Base-by-base conservation (phyloP, 164 flowering plant species). In the Saururus chinensis region DNA sequence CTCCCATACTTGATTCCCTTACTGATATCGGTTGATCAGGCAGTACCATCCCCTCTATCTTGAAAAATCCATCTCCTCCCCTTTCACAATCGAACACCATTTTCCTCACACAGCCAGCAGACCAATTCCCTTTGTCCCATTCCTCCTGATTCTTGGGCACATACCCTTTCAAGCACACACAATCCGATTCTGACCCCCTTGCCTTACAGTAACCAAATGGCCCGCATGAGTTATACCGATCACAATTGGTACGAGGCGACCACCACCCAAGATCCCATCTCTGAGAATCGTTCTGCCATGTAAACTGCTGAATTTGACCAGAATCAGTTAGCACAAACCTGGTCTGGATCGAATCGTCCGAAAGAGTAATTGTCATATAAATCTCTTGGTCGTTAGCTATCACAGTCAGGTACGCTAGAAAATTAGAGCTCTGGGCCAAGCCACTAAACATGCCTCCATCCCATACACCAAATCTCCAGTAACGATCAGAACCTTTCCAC, bases 131-230 rank as follows among this genome's bases (percentile, higher is more conserved):
- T n/a, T 9, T 25, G 16, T 23, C 1, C 61, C 61, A 59, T 14
- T 59, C 61, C 14, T 20, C 0, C n/a, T n/a, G n/a, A n/a, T 14
- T n/a, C 21, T 12, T 19, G 37, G 61, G 61, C 24, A 14, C 14
- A 35, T 66, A 74, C 14, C 76, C 76, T 17, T 52, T 22, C 22
- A 63, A 23, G 19, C 76, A 72, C n/a, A 17, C 19, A 26, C 75
- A 72, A n/a, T 30, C 20, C 3, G 40, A 9, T 3, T 40, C 53
- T 26, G 19, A 19, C n/a, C 21, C 60, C 16, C 19, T 20, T 20
- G 51, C 19, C 24, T 56, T 64, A 60, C 76, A 74, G 60, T 0
- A 37, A 7, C 73, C 73, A 55, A 23, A 55, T 9, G 54, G 40
- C 40, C 66, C 66, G 45, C 66, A 64, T 9, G 23, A 24, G 23